A percentile compares a stretch with the other conserved stretches of the same genome.
Conservation (phyloP, 2,329 filamentous ascomycete species). For the Meredithiella fracta region DNA sequence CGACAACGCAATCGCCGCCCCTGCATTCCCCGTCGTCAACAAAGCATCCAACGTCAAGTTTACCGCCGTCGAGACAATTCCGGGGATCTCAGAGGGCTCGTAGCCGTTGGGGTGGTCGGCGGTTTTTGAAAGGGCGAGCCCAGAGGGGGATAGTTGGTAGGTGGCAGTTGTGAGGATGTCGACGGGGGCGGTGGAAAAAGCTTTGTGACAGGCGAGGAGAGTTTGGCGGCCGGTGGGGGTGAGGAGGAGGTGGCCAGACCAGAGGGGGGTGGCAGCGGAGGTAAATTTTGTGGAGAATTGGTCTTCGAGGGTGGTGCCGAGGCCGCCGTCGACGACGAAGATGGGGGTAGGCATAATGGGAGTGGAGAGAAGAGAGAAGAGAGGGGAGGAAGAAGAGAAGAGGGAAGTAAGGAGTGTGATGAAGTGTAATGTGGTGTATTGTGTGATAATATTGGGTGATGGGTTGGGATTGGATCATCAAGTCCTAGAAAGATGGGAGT, state of each 20-base stretch:
- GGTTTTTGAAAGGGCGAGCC: constrained; percentile 35
- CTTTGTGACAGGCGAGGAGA: constrained; percentile 37
- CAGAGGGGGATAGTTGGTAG: constrained; percentile 44
- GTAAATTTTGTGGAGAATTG: constrained; percentile 36
- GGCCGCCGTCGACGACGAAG: constrained; percentile 46
- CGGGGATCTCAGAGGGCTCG: not conserved
- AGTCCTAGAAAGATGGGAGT: too few relatives aligned
- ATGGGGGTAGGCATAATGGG: constrained; percentile 17
- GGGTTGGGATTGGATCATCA: too few relatives aligned
- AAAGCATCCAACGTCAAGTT: not conserved
- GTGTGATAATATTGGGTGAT: not conserved
- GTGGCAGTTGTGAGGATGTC: constrained; percentile 52
- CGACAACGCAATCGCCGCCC: constrained; percentile 35
- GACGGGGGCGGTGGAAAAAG: constrained; percentile 39
- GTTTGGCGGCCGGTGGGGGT: constrained; percentile 27
- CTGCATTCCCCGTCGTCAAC: not conserved
- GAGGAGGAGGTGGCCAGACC: constrained; percentile 52
- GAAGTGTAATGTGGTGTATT: not conserved
- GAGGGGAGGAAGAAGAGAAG: not conserved
- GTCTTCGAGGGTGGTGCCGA: constrained; percentile 50
- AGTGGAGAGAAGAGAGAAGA: not conserved
- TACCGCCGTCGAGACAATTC: not conserved
- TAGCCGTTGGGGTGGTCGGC: constrained; percentile 29
- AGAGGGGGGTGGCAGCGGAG: constrained; percentile 36
- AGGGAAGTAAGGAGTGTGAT: not conserved